Evolutionary conservation across 2,329 filamentous ascomycete species (phyloP), one percentile per base, ranked within the genome.

Genomic region (Periconia sp.): DNA sequence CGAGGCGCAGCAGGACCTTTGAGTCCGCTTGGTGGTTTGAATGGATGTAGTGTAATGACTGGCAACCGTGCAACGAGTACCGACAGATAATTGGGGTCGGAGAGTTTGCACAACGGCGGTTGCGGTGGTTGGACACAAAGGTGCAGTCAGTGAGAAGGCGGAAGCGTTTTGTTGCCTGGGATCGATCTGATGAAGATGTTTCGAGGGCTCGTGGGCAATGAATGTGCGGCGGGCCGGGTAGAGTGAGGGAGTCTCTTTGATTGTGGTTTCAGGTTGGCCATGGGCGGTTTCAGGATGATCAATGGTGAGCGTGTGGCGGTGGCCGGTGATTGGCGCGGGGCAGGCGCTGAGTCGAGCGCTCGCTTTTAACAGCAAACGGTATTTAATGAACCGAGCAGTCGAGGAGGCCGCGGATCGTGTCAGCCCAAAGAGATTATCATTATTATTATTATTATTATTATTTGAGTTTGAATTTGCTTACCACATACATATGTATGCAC

Each of bases 221-320:
- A 23, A 9, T 23, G 15, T 37, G 33, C 44, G 20, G 30, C n/a
- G 11, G 33, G 33, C 15, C 15, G 11, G 33, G 33, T 27, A 37
- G 6, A 3, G 6, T 3, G 15, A 14, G 33, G 13, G 33, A 5
- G 33, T 37, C 33, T 37, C 15, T 37, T 60, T 58, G 59, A 50
- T 58, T 52, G 61, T 52, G n/a, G 71, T 73, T 72, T 73, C 70
- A 73, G 64, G 49, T 43, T 47, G 50, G 47, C 52, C 61, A 53
- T 58, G 53, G 53, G 65, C 47, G 46, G 66, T 72, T 73, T 72
- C 70, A 70, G 61, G 51, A n/a, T 14, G 43, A 31, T 30, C 33
- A 14, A n/a, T 45, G 27, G 43, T 14, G 23, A 45, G 43, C 23
- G 33, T 37, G 33, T 37, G 33, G 33, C 33, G 33, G 10, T 37